Conservation (phyloP, 1,139 yeast species). For the Protomyces arabidopsidicola region DNA sequence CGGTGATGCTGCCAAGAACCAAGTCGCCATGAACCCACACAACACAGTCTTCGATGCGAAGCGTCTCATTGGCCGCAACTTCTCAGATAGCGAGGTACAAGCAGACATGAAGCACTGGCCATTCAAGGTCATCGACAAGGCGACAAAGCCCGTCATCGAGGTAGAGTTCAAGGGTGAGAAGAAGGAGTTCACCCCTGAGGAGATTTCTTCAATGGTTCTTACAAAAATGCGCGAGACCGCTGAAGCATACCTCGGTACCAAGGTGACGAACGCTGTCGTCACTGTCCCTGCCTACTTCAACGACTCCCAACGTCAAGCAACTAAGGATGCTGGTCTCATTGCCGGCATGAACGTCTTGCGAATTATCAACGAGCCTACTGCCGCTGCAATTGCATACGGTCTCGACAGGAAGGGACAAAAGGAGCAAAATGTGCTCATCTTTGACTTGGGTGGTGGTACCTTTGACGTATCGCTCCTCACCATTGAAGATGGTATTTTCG, state of each 20-base stretch:
- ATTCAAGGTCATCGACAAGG: slow-evolving; percentile 80
- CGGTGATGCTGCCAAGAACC: slow-evolving; percentile 98
- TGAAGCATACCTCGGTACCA: slow-evolving; percentile 82
- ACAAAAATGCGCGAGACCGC: slow-evolving; percentile 95
- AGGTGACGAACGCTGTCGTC: slow-evolving; percentile 82
- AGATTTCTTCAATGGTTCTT: slow-evolving; percentile 89
- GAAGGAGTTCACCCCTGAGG: slow-evolving; percentile 92
- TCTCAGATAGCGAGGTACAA: slow-evolving; percentile 81
- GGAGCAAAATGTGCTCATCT: slow-evolving; percentile 84
- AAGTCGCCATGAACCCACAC: slow-evolving; percentile 94
- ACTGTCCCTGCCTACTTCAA: slow-evolving; percentile 95
- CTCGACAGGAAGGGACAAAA: slow-evolving; percentile 83
- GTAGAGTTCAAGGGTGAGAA: slow-evolving; percentile 92
- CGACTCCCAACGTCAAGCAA: slow-evolving; percentile 95
- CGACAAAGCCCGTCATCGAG: slow-evolving; percentile 82
- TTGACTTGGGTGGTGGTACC: slow-evolving; percentile 98
- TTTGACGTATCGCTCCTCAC: slow-evolving; percentile 95
- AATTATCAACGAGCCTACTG: slow-evolving; percentile 94
- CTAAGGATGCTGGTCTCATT: slow-evolving; percentile 96
- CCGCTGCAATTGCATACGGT: slow-evolving; percentile 97
- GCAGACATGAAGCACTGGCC: slow-evolving; percentile 95
- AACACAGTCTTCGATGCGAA: slow-evolving; percentile 95
- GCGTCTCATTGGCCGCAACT: slow-evolving; percentile 94
- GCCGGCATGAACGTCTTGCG: slow-evolving; percentile 91
- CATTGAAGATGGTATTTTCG: slow-evolving; percentile 98